phyloP scores from a whole-genome alignment of 2,329 filamentous ascomycete genomes.

The Monilinia vaccinii-corymbosi region DNA sequence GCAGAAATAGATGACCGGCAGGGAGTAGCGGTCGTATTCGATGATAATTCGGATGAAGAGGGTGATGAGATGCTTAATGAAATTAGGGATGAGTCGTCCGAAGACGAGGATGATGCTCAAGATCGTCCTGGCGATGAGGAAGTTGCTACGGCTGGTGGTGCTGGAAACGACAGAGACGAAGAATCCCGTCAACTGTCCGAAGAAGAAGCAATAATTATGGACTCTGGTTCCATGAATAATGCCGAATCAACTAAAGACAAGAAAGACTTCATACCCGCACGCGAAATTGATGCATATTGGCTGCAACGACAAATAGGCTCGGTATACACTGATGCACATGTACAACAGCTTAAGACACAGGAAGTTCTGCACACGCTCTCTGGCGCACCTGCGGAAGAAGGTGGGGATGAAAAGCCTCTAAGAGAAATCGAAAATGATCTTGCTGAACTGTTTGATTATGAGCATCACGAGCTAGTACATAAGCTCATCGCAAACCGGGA shows the following conservation, averaged over 20 bases:
- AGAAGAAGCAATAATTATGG: constrained; percentile 75
- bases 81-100: constrained; percentile 79
- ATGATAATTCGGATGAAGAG: constrained; percentile 77
- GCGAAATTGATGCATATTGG: constrained; percentile 97
- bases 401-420: constrained; percentile 74
- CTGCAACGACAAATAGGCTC: constrained; percentile 84
- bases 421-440: constrained; percentile 96
- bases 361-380: constrained; percentile 76
- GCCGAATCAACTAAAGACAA: constrained; percentile 36
- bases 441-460: constrained; percentile 97
- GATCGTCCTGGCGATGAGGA: constrained; percentile 45
- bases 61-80: constrained; percentile 71
- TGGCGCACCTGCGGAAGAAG: constrained; percentile 62
- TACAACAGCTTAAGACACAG: constrained; percentile 85
- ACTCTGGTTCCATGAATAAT: constrained; percentile 48
- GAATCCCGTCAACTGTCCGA: constrained; percentile 44
- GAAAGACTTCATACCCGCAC: constrained; percentile 61
- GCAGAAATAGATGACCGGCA: constrained; percentile 87
- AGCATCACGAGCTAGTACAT: constrained; percentile 85
- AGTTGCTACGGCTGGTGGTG: constrained; percentile 41
- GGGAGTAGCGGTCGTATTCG: constrained; percentile 95
- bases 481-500: constrained; percentile 87
- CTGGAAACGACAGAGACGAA: constrained; percentile 38
- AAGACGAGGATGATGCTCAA: constrained; percentile 63
- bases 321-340: constrained; percentile 84